Evolutionary conservation across 306 rosid species (phyloP), one percentile per base, ranked within the genome.

Genomic region (Cucumis melo): DNA sequence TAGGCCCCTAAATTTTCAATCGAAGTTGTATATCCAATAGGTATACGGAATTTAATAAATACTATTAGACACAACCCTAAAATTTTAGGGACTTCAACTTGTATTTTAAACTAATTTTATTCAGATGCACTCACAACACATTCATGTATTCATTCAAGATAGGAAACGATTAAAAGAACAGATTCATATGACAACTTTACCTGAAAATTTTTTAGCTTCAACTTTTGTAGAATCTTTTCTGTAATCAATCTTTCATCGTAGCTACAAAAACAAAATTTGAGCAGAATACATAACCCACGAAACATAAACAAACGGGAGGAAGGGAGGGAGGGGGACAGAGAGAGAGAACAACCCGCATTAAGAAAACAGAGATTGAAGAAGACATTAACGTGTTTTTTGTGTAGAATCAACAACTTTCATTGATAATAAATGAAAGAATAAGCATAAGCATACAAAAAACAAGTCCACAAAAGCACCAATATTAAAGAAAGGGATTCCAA

Each of bases 181-280:
- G 67, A 8, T 44, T 59, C 78, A 61, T 16, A 15, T 32, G 7
- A n/a, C 68, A 42, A 58, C 50, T 73, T 76, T 76, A 92, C 99
- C 99, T 94, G 99, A 83, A 87, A 91, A 82, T 90, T 94, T 75
- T 84, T 88, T 73, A 94, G 99, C 78, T 84, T 92, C 75, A 92
- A 80, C 87, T 81, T 89, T 59, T 74, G 90, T 79, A 94, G 84
- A 83, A 94, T 88, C 75, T 88, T 89, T 80, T 87, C 90, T 5
- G 99, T 87, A 10, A 75, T 80, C 76, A 78, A 80, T 80, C 82
- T 84, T 84, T 94, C 99, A 84, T 94, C 95, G 79, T 83, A 90
- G 78, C 99, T 94, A 77, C 77, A 59, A 81, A 79, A 36, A 80
- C 61, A 81, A 81, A 65, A 75, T 61, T 48, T 75, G 23, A 42